Base-by-base conservation (phyloP, 768 basidiomycete genomes). In the Rhodotorula sphaerocarpa region DNA sequence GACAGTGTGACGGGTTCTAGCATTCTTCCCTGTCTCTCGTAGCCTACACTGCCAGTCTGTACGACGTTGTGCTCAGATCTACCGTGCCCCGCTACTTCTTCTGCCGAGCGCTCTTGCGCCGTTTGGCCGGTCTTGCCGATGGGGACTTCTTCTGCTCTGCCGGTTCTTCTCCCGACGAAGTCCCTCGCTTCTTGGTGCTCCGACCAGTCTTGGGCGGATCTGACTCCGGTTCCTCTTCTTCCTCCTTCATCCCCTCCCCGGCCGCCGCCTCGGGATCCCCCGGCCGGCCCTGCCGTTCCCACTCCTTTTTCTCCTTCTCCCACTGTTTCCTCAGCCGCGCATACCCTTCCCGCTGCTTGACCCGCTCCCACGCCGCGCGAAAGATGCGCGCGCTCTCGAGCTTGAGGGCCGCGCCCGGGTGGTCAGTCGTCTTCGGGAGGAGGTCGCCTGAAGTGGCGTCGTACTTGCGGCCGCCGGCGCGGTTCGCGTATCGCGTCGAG, bases 381-480 rank as follows among this genome's bases (percentile, higher is more conserved):
- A 65, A 65, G 43, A 65, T 48, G 1, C 47, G 54, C 16, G 58
- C 59, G 23, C 36, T 16, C 54, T 51, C 55, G 20, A 39, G 47
- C 36, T 65, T 65, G n/a, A 46, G 58, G 25, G 45, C 25, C 1
- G 48, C 43, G 2, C 63, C 63, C 11, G 59, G 50, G 46, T 65
- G 55, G 20, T 39, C 23, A 11, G 53, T 34, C 25, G 53, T n/a
- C 12, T 51, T 51, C 6, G 63, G 48, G 7, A 65, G 27, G 15
- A 59, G 28, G 2, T 39, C 15, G n/a, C 63, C 63, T 6, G 15
- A 18, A 20, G 47, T 27, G 28, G 36, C 36, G 33, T 23, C 23
- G 55, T 67, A 67, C 50, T 67, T 67, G 27, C 50, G 52, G 3
- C 66, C 66, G 3, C 66, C 66, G 11, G 48, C 33, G 21, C 58